Evolutionary conservation across 1,284 basidiomycete species (phyloP).

Genomic region (Apiotrichum gamsii): DNA sequence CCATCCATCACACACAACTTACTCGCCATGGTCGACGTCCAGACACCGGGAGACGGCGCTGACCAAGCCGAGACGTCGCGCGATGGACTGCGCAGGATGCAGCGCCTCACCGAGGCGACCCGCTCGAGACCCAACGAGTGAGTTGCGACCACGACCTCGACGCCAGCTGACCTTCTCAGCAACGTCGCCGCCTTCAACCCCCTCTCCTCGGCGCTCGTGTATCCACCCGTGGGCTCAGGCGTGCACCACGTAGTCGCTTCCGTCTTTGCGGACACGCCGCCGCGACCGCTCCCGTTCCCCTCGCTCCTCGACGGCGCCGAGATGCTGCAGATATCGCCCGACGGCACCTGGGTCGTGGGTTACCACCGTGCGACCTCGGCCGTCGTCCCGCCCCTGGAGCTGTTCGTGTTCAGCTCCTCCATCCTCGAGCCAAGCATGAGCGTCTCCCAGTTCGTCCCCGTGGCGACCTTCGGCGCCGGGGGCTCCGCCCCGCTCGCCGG

Average conservation of each 20-base stretch:
- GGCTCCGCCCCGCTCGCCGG: slow-evolving; percentile 20
- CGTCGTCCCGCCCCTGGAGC: not conserved
- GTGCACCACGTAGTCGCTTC: slow-evolving; percentile 13
- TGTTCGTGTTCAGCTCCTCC: slow-evolving; percentile 17
- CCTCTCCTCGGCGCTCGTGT: slow-evolving; percentile 12
- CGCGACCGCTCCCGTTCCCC: slow-evolving; percentile 22
- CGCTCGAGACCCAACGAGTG: slow-evolving; percentile 2
- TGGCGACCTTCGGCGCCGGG: slow-evolving; percentile 22
- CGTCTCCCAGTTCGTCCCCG: slow-evolving; percentile 14
- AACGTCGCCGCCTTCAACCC: slow-evolving; percentile 14
- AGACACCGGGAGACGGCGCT: not conserved
- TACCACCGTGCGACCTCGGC: slow-evolving; percentile 6
- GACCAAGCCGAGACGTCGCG: slow-evolving; percentile 7
- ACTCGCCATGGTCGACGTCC: slow-evolving; percentile 11
- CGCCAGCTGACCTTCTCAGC: slow-evolving; percentile 5
- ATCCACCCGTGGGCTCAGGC: slow-evolving; percentile 3
- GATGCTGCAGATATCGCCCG: slow-evolving; percentile 27
- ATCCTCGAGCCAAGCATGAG: slow-evolving; percentile 24
- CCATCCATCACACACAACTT: too few species aligned
- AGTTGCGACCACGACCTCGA: not conserved
- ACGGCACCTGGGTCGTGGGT: slow-evolving; percentile 31
- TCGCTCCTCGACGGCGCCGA: slow-evolving; percentile 16
- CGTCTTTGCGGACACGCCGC: slow-evolving; percentile 15
- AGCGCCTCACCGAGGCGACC: slow-evolving; percentile 10
- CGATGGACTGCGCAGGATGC: slow-evolving; percentile 8